Base-by-base conservation (phyloP, 257 asterid species). In the Plantago ovata region DNA sequence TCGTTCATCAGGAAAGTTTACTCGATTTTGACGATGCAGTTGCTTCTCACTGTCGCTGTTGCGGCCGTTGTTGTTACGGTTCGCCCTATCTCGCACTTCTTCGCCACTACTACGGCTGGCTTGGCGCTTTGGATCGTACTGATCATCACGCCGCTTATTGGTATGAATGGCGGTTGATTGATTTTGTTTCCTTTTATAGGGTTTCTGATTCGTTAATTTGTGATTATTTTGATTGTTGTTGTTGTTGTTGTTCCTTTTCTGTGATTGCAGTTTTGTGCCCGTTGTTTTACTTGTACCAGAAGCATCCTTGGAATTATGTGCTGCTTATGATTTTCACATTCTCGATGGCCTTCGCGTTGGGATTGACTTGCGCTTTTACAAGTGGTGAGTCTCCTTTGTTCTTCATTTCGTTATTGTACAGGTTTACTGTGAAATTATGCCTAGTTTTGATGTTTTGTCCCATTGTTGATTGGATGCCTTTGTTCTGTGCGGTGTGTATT, bases 241-340 rank as follows among this genome's bases (percentile, higher is more conserved):
- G 22, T 6, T 42, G 20, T 48, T 24, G 14, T 3, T 14, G 23
- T 60, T 16, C 45, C 3, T 22, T 11, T 40, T 56, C 16, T 47
- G 50, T 19, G 22, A 13, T 28, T 68, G 91, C 92, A 87, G 96
- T 75, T 40, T 46, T 92, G 65, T 81, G 70, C 1, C 95, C 95
- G 2, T 53, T 91, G 81, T 80, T 69, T 61, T 85, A 74, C 69
- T 87, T 80, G 66, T 64, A 81, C 77, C 86, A 83, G 89, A 77
- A 14, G 68, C 96, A 92, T 69, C 96, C 98, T 10, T 57, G 73
- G 69, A 92, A 92, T 67, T 91, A 77, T 49, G 3, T 87, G 10
- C 83, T 91, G n/a, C 94, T 92, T 60, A 96, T 79, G 49, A 1
- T 92, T 7, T 92, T 92, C 57, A 87, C 98, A 5, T 57, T 75